phyloP scores from a whole-genome alignment of 2,329 filamentous ascomycete species.

The Scedosporium minutisporum region DNA sequence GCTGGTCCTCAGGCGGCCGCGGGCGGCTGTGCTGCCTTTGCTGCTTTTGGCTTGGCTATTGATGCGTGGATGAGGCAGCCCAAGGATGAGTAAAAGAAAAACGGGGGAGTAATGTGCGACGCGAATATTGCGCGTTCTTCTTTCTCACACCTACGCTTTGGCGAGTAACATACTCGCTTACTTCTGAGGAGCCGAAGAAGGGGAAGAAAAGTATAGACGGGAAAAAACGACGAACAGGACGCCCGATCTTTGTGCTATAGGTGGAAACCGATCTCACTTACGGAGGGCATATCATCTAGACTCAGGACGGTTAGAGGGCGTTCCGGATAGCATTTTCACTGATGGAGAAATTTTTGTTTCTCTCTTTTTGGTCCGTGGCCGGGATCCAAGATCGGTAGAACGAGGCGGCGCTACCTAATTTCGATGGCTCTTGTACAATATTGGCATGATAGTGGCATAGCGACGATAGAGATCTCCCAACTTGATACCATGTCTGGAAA shows the following conservation, averaged over 20 bases:
- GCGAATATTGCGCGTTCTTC: background rate
- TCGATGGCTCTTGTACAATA: background rate
- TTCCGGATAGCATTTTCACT: background rate
- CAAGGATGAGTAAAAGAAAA: constrained; percentile 48
- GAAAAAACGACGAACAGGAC: background rate
- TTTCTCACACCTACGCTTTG: background rate
- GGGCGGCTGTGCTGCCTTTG: constrained; percentile 85
- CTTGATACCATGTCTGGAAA: background rate
- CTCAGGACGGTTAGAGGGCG: background rate
- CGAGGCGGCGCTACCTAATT: background rate
- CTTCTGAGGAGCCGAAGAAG: background rate
- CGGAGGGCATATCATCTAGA: background rate
- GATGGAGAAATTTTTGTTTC: background rate
- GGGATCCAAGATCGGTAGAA: background rate
- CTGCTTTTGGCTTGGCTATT: constrained; percentile 84
- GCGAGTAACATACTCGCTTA: background rate
- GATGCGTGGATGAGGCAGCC: constrained; percentile 84
- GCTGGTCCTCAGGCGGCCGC: constrained; percentile 83
- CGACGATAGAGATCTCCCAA: background rate
- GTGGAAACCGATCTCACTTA: background rate
- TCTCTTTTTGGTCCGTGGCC: background rate
- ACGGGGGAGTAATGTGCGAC: no score
- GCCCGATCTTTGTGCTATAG: background rate
- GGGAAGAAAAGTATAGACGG: background rate
- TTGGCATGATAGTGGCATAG: constrained; percentile 1